These are phyloP conservation scores for Fusarium sp. DNA, from an alignment of 2,329 filamentous ascomycete species.

Conservation along the genomic window DNA sequence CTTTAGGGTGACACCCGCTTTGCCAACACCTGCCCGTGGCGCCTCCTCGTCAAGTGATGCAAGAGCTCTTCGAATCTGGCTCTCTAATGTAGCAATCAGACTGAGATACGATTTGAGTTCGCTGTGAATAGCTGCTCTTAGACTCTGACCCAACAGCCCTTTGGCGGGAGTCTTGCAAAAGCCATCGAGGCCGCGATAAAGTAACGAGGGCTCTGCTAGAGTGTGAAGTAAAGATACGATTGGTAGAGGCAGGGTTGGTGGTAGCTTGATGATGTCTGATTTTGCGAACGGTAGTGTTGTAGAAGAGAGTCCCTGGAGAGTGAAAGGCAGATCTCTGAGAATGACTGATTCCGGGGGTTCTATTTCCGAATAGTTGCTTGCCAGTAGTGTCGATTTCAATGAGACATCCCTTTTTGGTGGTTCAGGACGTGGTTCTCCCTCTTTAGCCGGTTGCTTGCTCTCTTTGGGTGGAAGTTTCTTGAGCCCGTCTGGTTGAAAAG, in stretches of 20 bases:
- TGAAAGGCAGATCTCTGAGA: slow-evolving; percentile 89
- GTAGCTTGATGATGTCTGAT: slow-evolving; percentile 79
- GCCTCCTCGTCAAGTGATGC: slow-evolving; percentile 78
- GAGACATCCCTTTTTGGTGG: slow-evolving; percentile 64
- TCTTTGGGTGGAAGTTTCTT: slow-evolving; percentile 61
- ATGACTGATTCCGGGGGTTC: slow-evolving; percentile 76
- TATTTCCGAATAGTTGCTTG: slow-evolving; percentile 69
- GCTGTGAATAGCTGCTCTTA: slow-evolving; percentile 86
- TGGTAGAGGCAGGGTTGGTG: slow-evolving; percentile 83
- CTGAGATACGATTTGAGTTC: slow-evolving; percentile 93
- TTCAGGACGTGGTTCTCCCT: slow-evolving; percentile 53
- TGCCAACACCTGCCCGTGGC: slow-evolving; percentile 80
- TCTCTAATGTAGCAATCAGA: slow-evolving; percentile 91
- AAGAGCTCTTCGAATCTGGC: slow-evolving; percentile 88
- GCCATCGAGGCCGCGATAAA: slow-evolving; percentile 84
- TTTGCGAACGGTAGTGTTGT: slow-evolving; percentile 84
- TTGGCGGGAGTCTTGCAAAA: slow-evolving; percentile 88
- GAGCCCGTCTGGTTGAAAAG: slow-evolving; percentile 69
- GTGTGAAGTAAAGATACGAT: slow-evolving; percentile 90
- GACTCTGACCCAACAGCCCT: slow-evolving; percentile 91
- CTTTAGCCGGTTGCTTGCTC: slow-evolving; percentile 56
- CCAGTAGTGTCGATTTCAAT: slow-evolving; percentile 70
- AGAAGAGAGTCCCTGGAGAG: slow-evolving; percentile 91
- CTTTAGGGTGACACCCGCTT: slow-evolving; percentile 93
- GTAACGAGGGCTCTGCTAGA: slow-evolving; percentile 91